phyloP scores from a whole-genome alignment of 176 grass and related monocot genomes.

The Oropetium thomaeum region DNA sequence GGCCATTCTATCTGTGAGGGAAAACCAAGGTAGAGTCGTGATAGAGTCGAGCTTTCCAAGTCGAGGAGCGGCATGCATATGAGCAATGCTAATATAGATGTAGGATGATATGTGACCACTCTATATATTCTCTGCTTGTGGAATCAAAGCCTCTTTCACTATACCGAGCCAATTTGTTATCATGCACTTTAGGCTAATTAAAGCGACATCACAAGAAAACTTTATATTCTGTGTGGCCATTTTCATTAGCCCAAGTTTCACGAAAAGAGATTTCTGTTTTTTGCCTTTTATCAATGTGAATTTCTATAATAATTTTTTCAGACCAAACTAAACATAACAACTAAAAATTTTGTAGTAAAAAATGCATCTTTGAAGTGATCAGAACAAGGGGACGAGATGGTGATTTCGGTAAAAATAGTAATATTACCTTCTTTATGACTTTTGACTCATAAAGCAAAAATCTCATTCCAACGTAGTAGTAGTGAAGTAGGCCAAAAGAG shows the following conservation, averaged over 20 bases:
- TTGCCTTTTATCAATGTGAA: no score
- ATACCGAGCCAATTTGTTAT: not conserved
- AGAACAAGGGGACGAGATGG: no score
- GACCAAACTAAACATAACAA: no score
- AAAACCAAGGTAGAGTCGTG: no score
- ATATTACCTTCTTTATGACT: not conserved
- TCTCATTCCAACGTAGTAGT: not conserved
- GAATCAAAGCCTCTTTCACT: not conserved
- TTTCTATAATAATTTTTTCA: no score
- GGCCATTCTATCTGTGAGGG: no score
- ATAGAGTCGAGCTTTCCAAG: no score
- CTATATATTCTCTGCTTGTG: not conserved
- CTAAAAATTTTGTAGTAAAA: no score
- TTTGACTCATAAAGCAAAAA: not conserved
- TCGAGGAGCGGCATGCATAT: no score
- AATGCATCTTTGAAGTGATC: no score
- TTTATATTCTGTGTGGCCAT: not conserved
- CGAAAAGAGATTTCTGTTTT: not conserved
- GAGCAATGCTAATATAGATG: not conserved
- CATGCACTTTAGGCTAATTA: not conserved
- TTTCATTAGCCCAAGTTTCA: not conserved
- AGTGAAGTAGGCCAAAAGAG: not conserved
- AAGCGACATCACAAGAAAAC: not conserved
- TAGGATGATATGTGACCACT: not conserved
- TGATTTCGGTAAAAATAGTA: no score